Base-by-base conservation (phyloP, 176 grass and related monocot species). In the Bothriochloa decipiens region DNA sequence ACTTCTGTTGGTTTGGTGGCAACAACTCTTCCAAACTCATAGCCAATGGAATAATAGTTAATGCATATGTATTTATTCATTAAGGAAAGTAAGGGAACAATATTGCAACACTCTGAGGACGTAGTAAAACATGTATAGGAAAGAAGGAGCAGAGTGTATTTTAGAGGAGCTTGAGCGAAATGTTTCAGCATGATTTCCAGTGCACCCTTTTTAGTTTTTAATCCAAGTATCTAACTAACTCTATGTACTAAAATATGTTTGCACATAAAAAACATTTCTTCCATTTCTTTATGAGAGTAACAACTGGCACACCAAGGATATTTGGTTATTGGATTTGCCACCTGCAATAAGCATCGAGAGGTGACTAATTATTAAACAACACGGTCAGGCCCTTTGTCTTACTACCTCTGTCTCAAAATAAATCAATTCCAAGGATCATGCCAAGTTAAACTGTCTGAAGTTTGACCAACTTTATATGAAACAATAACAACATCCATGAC, bases 311-410 rank as follows among this genome's bases (percentile, higher is more conserved):
- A 57, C 18, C 20, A 94, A 97, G 92, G 94, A 97, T 97, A 98
- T 98, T 95, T 98, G 16, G 92, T 92, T 74, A 98, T 92, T 55
- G 92, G 96, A 84, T 98, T 98, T 72, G 94, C 96, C 85, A 98
- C 92, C 92, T 95, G 91, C 89, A 90, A 81, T 8, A 81, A 80
- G 83, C 23, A 23, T 40, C 13, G 40, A 64, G 77, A 61, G 12
- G 4, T n/a, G 69, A 52, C 25, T 71, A 78, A 71, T 71, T 86
- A 75, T 70, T 65, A 25, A 36, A 27, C 6, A 62, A 25, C 22
- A 62, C 3, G n/a, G 10, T 20, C 23, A 26, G 58, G 4, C n/a
- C 58, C 58, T 26, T 60, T 62, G 10, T 62, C 10, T 62, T 26
- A 32, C 29, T 32, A 32, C 29, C 29, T 32, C 29, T 2, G 29